Evolutionary conservation across 108 stramenopile species (phyloP).

Genomic region (Skeletonema grethae): DNA sequence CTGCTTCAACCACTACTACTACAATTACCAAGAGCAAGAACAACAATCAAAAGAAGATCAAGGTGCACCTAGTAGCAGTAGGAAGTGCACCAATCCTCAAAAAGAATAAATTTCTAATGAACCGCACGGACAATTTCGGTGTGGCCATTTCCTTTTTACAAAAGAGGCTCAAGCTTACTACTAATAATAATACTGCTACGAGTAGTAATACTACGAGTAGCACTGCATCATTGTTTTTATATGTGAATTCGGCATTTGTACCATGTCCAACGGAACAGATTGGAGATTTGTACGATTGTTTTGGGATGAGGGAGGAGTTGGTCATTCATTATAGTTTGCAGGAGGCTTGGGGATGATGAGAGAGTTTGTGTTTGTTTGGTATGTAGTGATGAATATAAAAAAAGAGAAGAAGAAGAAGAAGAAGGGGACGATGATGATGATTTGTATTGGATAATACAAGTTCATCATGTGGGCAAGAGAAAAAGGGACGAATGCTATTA

Average conservation of each 20-base stretch:
- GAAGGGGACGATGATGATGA: background rate
- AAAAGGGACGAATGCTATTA: too few species aligned
- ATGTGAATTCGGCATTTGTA: slow-evolving; percentile 77
- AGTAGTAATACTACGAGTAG: slow-evolving; percentile 4
- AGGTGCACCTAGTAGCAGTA: slow-evolving; percentile 87
- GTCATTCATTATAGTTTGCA: slow-evolving; percentile 88
- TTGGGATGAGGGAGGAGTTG: slow-evolving; percentile 78
- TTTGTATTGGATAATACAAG: too few species aligned
- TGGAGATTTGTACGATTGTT: slow-evolving; percentile 77
- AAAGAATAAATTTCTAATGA: slow-evolving; percentile 82
- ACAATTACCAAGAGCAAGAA: too few species aligned
- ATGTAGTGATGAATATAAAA: background rate
- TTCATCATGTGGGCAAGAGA: too few species aligned
- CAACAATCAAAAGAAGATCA: slow-evolving; percentile 35
- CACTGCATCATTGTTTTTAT: slow-evolving; percentile 62
- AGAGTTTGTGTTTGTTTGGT: background rate
- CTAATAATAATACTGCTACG: background rate
- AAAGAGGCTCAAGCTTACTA: slow-evolving; percentile 67
- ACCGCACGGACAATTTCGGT: slow-evolving; percentile 66
- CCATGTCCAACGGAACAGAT: slow-evolving; percentile 76
- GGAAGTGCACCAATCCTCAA: slow-evolving; percentile 87
- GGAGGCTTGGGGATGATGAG: slow-evolving; percentile 88
- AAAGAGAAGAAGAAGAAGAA: background rate
- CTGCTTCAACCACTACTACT: too few species aligned
- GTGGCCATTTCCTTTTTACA: slow-evolving; percentile 68